Percentiles rank a stretch among this genome's conserved stretches.
phyloP scores from a whole-genome alignment of 1,284 basidiomycete genomes.

The Marasmius tenuissimus region DNA sequence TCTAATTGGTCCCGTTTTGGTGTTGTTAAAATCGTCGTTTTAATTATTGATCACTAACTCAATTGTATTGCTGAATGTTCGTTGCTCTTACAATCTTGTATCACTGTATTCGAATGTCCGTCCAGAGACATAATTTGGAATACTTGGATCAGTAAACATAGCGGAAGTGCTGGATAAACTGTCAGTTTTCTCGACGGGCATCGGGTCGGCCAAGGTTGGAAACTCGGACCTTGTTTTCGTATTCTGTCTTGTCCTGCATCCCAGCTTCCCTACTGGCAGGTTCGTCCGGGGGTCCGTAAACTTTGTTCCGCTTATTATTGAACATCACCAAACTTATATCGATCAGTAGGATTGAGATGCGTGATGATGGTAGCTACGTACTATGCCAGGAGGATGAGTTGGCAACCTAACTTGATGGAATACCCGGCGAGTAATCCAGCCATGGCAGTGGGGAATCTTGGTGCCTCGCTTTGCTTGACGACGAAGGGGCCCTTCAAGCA shows the following conservation, averaged over 20 bases:
- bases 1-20: no score
- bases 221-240: constrained; percentile 15
- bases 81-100: no score
- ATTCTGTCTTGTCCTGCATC: constrained; percentile 22
- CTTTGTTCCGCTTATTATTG: constrained; percentile 14
- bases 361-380: background rate
- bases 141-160: no score
- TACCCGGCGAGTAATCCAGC: constrained; percentile 20
- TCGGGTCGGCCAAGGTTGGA: no score
- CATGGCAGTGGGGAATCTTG: constrained; percentile 10
- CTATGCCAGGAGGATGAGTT: constrained; percentile 14
- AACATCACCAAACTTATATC: constrained; percentile 11
- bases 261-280: constrained; percentile 18
- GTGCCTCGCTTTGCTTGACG: constrained; percentile 1
- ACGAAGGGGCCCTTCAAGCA: background rate
- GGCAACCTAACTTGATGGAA: constrained; percentile 17
- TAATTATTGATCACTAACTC: no score
- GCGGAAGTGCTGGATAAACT: no score
- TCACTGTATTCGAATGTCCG: no score
- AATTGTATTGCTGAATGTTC: no score
- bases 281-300: constrained; percentile 17
- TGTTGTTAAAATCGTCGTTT: no score
- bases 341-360: background rate
- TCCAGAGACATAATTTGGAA: no score
- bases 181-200: no score